Evolutionary conservation across 208 protist species (phyloP).

Genomic region (Acanthamoeba quina): DNA sequence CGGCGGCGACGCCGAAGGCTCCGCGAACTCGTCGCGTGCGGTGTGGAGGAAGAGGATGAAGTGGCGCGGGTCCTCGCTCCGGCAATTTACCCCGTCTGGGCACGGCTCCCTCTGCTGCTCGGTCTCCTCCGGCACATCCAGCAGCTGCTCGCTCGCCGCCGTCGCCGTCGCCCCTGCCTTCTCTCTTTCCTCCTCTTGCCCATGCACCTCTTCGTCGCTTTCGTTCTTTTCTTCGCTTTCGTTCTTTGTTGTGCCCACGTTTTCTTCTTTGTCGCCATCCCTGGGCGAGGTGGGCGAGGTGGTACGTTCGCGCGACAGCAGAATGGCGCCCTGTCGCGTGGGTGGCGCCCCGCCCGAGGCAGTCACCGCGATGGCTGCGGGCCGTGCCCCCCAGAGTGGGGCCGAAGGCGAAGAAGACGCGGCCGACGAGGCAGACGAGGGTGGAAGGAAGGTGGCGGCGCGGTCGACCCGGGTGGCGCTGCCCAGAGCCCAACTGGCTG

Average conservation of each 20-base stretch:
- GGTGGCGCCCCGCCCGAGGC: not conserved
- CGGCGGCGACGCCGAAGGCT: not conserved
- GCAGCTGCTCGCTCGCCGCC: not conserved
- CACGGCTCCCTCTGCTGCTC: constrained; percentile 33
- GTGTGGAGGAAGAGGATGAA: constrained; percentile 18
- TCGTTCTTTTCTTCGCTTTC: not conserved
- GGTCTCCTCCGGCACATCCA: constrained; percentile 1
- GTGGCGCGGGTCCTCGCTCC: constrained; percentile 24
- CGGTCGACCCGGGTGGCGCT: too few species aligned
- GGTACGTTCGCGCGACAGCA: not conserved
- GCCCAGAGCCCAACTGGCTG: not conserved
- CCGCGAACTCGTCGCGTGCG: not conserved
- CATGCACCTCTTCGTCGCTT: not conserved
- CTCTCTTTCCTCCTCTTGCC: not conserved
- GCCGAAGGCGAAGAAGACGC: not conserved
- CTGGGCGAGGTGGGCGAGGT: not conserved
- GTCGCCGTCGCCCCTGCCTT: not conserved
- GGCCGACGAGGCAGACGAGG: too few species aligned
- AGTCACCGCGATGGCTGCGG: not conserved
- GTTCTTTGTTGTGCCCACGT: not conserved
- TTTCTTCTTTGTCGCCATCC: not conserved
- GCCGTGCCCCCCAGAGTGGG: not conserved
- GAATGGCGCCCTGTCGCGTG: not conserved
- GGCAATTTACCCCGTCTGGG: not conserved
- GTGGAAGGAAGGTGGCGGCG: too few species aligned